These are phyloP conservation scores for Diaporthe ampelina DNA, from an alignment of 2,329 filamentous ascomycete species.

Conservation along the genomic window DNA sequence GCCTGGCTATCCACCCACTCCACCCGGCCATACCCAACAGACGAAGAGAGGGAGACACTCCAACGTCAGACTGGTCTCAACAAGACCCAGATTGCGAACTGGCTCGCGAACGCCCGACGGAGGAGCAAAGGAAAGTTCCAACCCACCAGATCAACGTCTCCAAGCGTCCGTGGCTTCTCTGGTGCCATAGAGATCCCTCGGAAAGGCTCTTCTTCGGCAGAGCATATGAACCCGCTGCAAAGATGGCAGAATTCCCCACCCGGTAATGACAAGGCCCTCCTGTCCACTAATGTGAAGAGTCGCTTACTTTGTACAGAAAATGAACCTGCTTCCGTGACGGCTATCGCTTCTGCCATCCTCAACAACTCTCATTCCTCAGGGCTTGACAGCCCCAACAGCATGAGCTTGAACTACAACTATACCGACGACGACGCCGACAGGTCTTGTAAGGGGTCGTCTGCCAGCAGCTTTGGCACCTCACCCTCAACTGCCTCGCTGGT, in stretches of 20 bases:
- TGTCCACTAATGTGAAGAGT: not conserved
- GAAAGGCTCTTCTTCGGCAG: slow-evolving; percentile 66
- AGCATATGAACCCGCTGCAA: slow-evolving; percentile 70
- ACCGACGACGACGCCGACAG: slow-evolving; percentile 73
- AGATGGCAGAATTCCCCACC: slow-evolving; percentile 72
- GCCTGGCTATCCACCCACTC: slow-evolving; percentile 86
- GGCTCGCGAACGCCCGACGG: slow-evolving; percentile 90
- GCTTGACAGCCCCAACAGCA: slow-evolving; percentile 69
- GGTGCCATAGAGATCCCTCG: slow-evolving; percentile 81
- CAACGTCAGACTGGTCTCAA: slow-evolving; percentile 85
- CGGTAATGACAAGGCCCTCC: slow-evolving; percentile 11
- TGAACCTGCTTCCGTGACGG: slow-evolving; percentile 71
- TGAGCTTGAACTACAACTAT: slow-evolving; percentile 55
- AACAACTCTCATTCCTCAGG: slow-evolving; percentile 66
- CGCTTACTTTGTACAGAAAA: slow-evolving; percentile 55
- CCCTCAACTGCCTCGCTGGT: slow-evolving; percentile 71
- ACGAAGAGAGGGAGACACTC: slow-evolving; percentile 86
- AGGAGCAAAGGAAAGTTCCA: slow-evolving; percentile 78
- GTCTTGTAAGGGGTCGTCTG: slow-evolving; percentile 72
- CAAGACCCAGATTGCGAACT: slow-evolving; percentile 88
- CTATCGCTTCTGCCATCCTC: slow-evolving; percentile 68
- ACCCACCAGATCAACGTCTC: slow-evolving; percentile 76
- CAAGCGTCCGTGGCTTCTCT: slow-evolving; percentile 72
- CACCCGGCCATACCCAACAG: slow-evolving; percentile 88
- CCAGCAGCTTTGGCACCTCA: slow-evolving; percentile 72